Evolutionary conservation across 768 basidiomycete genomes (phyloP).

Genomic region (Glaciozyma antarctica): DNA sequence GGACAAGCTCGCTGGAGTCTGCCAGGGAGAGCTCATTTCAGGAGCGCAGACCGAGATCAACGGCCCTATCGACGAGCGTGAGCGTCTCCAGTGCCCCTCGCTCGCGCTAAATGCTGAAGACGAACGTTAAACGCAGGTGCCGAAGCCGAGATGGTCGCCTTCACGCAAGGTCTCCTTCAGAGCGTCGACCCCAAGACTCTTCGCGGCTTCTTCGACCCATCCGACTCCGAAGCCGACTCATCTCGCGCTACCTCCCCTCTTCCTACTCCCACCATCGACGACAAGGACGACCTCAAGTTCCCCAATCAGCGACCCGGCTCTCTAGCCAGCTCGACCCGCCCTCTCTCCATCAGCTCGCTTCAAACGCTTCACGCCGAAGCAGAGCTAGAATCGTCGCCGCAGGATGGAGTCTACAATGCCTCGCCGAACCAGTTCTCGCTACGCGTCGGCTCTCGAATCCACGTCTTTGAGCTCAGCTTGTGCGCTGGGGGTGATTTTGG

Average conservation of each 20-base stretch:
- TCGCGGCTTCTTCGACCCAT: slow-evolving; percentile 19
- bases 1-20: not conserved
- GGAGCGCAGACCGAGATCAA: not conserved
- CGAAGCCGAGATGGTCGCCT: slow-evolving; percentile 30
- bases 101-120: not conserved
- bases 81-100: not conserved
- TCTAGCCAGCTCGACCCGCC: not conserved
- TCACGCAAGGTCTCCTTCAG: slow-evolving; percentile 28
- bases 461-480: slow-evolving; percentile 57
- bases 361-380: slow-evolving; percentile 24
- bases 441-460: slow-evolving; percentile 13
- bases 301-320: not conserved
- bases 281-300: not conserved
- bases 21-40: not conserved
- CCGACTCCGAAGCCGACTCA: not conserved
- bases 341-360: slow-evolving; percentile 4
- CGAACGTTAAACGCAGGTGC: slow-evolving; percentile 6
- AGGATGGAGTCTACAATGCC: slow-evolving; percentile 24
- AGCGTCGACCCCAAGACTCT: slow-evolving; percentile 30
- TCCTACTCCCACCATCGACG: not conserved
- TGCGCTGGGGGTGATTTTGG: slow-evolving; percentile 42
- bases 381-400: not conserved
- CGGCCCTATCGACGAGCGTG: slow-evolving; percentile 15
- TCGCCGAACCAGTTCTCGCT: slow-evolving; percentile 24
- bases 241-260: slow-evolving; percentile 5